Evolutionary conservation across 805 yeast genomes (phyloP), one percentile per base, ranked within the genome.

Genomic region (Scheffersomyces coipomensis): DNA sequence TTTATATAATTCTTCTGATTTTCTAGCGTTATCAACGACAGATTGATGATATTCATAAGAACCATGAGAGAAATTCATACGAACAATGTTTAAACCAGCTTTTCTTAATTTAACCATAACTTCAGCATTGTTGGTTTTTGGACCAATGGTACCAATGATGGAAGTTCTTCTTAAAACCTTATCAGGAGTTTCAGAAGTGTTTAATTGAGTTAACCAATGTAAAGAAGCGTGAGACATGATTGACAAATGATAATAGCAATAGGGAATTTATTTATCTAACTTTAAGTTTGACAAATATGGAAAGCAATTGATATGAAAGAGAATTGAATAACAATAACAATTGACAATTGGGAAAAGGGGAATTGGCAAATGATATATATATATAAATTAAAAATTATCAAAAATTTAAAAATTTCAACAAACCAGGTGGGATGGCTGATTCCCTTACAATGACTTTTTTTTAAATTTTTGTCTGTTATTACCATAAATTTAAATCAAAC

Each of bases 31-130:
- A 79, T 91, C 97, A 67, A 93, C 75, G 58, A 93, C 99, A 47
- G 88, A 74, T 74, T 90, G 97, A 73, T 93, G 99, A 82, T 93
- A 93, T 60, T 90, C 97, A 75, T 93, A 83, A 37, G 96, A 80
- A 59, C 99, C 99, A 76, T 93, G 99, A 52, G 97, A 88, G 76
- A 93, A 93, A 84, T 93, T 93, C 97, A 93, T 89, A 68, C 99
- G 86, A 40, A 88, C 98, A 64, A 93, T 88, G 81, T 91, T 93
- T 56, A 93, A 79, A 64, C 99, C 99, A 47, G 97, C 97, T 72
- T 88, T 87, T 78, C 99, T 85, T 63, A 93, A 79, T 65, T 81
- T 78, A 57, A 83, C 88, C 61, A 93, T 73, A 53, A 78, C 76
- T 63, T 90, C 97, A 52, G 84, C 90, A 56, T 75, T 68, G 81